Evolutionary conservation across 73 alveolate genomes (phyloP).

Genomic region (Paramecium octaurelia): DNA sequence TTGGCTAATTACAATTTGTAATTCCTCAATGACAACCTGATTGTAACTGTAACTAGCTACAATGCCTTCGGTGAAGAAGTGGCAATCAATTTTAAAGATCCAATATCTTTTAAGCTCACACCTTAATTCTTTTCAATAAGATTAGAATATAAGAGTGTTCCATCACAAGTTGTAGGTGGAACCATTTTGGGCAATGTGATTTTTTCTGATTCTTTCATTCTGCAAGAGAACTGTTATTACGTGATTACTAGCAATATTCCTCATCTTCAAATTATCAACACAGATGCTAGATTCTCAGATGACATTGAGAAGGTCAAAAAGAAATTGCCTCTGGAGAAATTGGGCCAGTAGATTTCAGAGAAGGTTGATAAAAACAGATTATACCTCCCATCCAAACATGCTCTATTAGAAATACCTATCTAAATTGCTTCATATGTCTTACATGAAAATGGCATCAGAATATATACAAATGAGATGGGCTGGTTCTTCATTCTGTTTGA

Average conservation of each 20-base stretch:
- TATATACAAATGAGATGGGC: background rate
- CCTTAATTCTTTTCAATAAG: conserved; percentile 49
- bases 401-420: background rate
- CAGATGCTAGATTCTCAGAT: conserved; percentile 14
- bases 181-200: conserved; percentile 3
- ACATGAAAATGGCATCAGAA: conserved; percentile 18
- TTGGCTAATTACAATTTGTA: background rate
- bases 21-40: background rate
- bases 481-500: background rate
- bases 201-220: conserved; percentile 55
- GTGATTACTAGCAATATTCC: conserved; percentile 51
- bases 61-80: conserved; percentile 62
- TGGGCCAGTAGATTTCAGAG: conserved; percentile 53
- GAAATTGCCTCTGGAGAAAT: background rate
- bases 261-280: conserved; percentile 7
- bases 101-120: conserved; percentile 54
- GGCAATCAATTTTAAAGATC: conserved; percentile 52
- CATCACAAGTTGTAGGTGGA: background rate
- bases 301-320: conserved; percentile 52
- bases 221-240: conserved; percentile 50
- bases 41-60: background rate
- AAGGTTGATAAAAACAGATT: conserved; percentile 2
- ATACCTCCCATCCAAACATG: background rate
- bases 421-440: background rate
- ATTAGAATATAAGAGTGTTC: background rate